Base-by-base conservation (phyloP, 2,329 filamentous ascomycete species). In the Trichoderma aggressivum region DNA sequence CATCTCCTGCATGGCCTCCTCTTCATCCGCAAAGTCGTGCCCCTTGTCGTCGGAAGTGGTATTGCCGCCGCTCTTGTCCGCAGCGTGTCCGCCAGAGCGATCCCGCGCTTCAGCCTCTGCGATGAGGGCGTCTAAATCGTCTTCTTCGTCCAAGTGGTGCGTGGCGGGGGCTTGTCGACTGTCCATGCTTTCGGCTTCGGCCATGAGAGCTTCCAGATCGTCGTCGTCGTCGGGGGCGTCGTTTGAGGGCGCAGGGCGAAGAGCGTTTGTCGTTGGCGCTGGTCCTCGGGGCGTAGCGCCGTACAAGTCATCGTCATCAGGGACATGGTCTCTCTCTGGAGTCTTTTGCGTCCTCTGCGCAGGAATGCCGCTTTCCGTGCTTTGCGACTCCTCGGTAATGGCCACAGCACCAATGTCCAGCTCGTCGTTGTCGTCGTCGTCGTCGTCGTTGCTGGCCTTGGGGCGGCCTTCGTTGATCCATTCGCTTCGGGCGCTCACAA, bases 391-490 rank as follows among this genome's bases (percentile, higher is more conserved):
- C 24, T 36, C 55, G 10, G 34, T 18, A 24, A 43, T 58, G 5
- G n/a, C 32, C 5, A 47, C 50, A 8, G 65, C 34, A 5, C 24
- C 26, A n/a, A 34, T 28, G 10, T 30, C 56, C 2, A 39, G 14
- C 14, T 80, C 78, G 1, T 79, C 80, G 7, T 81, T 79, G 3
- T 80, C 79, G 1, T 76, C 80, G 7, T 81, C 79, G 3, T 80
- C 79, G 1, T 76, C 76, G 3, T 82, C 78, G 0, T 79, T 79
- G 14, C 77, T 74, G 0, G 79, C 74, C 60, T 82, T 87, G 0
- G 89, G 88, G 74, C 88, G 92, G 10, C 87, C 85, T 79, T 97
- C 92, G 70, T 95, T 88, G 74, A 98, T 95, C 92, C 94, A 97
- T 73, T 92, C 90, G 79, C 88, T 89, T 72, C 95, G 87, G 82